Evolutionary conservation across 2,329 filamentous ascomycete genomes (phyloP), one percentile per base, ranked within the genome.

Genomic region (Fusarium succisae): DNA sequence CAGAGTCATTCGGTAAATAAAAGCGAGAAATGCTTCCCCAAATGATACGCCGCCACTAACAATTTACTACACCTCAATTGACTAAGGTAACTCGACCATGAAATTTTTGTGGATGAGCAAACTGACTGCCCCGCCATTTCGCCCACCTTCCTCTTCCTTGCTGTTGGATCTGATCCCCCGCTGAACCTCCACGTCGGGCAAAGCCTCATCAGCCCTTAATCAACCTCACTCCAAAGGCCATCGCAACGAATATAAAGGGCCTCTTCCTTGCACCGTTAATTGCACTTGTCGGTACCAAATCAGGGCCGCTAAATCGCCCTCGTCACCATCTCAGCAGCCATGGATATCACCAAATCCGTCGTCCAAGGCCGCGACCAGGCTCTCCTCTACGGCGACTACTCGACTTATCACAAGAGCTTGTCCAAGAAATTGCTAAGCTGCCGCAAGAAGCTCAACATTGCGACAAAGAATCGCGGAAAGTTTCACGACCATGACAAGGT

Each of bases 301-400:
- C 44, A 17, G 30, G 44, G 35, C 54, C 28, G 22, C 13, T 24
- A 20, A 43, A 20, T 47, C 56, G n/a, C 45, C 63, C 38, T 45
- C 17, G 37, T 56, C 58, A 48, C 14, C 32, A 35, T 35, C 14
- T 30, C 14, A 41, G 50, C 32, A 63, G 45, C 66, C 70, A 98
- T 98, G 96, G 94, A 98, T 74, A 94, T 98, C 83, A 98, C 96
- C 64, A 90, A 90, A 76, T 95, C 94, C 74, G 86, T 98, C 76
- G 89, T 95, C 79, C 90, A 91, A 60, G 91, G 93, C 75, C 89
- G 96, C 73, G 93, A 97, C 81, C 90, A 93, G 79, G 94, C 94
- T 43, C 91, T 98, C 58, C 89, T 97, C 37, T 91, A 96, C 75
- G 95, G 95, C 77, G 95, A 98, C 84, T 95, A 98, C 85, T 91